Evolutionary conservation across 176 grass and related monocot species (phyloP).

Genomic region (Dactylis glomerata): DNA sequence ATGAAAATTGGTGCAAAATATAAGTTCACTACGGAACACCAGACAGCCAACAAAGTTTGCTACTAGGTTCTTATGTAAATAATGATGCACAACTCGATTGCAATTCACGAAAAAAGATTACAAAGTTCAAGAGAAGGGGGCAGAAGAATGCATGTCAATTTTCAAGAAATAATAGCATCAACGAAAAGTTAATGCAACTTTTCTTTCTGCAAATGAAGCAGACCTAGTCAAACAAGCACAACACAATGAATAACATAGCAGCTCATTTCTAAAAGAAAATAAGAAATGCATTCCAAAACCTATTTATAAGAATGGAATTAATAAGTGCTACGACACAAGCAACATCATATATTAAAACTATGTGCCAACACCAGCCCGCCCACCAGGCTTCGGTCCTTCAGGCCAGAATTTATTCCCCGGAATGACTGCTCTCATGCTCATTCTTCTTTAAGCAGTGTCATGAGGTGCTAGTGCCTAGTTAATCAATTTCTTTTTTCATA

Average conservation of each 20-base stretch:
- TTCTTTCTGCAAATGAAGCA: conserved; percentile 13
- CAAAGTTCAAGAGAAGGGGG: background rate
- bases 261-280: background rate
- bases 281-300: background rate
- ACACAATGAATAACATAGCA: background rate
- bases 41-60: background rate
- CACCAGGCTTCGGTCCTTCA: background rate
- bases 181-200: background rate
- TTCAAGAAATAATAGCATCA: background rate
- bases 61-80: background rate
- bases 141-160: background rate
- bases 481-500: background rate
- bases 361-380: background rate
- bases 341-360: conserved; percentile 1
- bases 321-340: background rate
- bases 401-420: background rate
- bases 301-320: background rate
- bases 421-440: background rate
- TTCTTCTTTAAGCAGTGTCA: background rate
- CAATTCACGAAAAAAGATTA: background rate
- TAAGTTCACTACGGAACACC: background rate
- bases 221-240: background rate
- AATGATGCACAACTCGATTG: background rate
- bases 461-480: background rate
- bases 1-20: background rate